Base-by-base conservation (phyloP, 768 basidiomycete genomes). In the Paxillus involutus region DNA sequence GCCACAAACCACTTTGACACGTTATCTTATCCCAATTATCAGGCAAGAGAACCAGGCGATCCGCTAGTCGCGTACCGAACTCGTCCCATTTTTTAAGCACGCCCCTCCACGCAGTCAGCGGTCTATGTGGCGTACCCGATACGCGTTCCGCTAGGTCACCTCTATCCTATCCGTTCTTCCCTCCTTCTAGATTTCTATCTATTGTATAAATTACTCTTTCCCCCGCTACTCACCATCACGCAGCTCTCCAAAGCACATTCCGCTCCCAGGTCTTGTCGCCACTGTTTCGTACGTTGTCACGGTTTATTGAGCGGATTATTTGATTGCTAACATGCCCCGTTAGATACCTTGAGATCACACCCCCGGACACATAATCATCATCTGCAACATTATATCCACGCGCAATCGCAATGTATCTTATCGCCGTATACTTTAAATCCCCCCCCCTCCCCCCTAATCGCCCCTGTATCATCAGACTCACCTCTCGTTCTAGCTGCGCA, bases 341-440 rank as follows among this genome's bases (percentile, higher is more conserved):
- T 6, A 62, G 63, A 47, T 56, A 42, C 8, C 17, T 24, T 17
- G 21, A 50, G 46, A 26, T 10, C 37, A 24, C 37, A 53, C 17
- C 24, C n/a, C 3, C n/a, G 30, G 7, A 16, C 26, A 36, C 29
- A 5, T 29, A 50, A 36, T 29, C 21, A n/a, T 41, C 36, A 43
- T 49, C 35, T 11, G 39, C 39, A 40, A 40, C 10, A 16, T 26
- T 21, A 21, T 39, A 47, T 33, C 37, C 24, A 11, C 35, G 16
- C 7, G 6, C 8, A 36, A 17, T 9, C 7, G 6, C 6, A 36
- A 17, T 11, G 32, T 21, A 47, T 45, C 6, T 49, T 49, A 47
- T 36, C 19, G 16, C 32, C 29, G 44, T 32, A 45, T 26, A 49
- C 21, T 36, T 21, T n/a, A n/a, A n/a, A n/a, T n/a, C n/a, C 21